These are phyloP conservation scores for Aureobasidium sp. DNA, from an alignment of 2,329 filamentous ascomycete species.

Conservation along the genomic window DNA sequence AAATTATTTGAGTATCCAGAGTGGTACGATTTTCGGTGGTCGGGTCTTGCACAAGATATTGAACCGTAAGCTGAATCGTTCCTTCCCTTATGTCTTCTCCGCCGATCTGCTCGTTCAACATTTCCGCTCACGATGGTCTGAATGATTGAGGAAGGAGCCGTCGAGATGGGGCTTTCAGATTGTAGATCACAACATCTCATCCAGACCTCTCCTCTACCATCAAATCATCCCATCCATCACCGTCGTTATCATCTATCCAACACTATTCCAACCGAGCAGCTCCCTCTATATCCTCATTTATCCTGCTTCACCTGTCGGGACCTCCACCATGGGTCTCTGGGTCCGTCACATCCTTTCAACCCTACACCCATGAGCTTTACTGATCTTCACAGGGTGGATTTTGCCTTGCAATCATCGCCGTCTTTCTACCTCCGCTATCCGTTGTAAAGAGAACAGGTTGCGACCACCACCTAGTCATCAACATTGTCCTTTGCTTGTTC, in stretches of 20 bases:
- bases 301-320: neutral
- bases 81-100: neutral
- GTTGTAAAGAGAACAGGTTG: constrained; percentile 87
- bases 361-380: neutral
- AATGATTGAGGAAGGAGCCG: neutral
- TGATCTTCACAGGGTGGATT: constrained; percentile 12
- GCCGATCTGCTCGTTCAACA: neutral
- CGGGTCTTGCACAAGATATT: neutral
- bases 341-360: neutral
- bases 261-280: neutral
- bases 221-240: neutral
- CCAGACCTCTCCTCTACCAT: neutral
- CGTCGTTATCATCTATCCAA: neutral
- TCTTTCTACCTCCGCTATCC: constrained; percentile 79
- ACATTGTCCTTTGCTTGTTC: constrained; percentile 70
- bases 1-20: neutral
- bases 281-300: neutral
- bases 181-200: neutral
- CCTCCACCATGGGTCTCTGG: neutral
- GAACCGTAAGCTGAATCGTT: neutral
- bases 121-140: neutral
- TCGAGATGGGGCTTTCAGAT: too few relatives aligned
- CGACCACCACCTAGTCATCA: constrained; percentile 75
- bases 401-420: constrained; percentile 53
- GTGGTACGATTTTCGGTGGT: neutral